Evolutionary conservation across 164 flowering plant species (phyloP), one percentile per base, ranked within the genome.

Genomic region (Cinnamomum chago): DNA sequence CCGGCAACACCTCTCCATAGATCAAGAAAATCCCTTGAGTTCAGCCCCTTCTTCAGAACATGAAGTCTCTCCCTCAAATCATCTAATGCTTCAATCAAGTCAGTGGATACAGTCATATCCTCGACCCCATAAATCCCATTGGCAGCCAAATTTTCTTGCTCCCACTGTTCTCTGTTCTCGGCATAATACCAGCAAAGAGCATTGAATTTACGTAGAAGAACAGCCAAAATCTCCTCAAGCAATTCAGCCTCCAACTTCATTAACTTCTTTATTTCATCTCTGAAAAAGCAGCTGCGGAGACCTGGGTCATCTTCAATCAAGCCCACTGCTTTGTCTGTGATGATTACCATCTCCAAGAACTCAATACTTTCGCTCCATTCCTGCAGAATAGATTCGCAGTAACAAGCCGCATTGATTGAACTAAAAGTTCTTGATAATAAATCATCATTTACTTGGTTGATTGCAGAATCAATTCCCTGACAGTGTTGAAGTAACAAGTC

Each of bases 1-100:
- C 62, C 78, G 3, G 92, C 92, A 23, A 85, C 75, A 66, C 88
- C 83, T 79, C 92, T 81, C 96, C 93, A 90, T 33, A 90, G 65
- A 70, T 86, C 90, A 75, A 82, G 70, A 71, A 91, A 91, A 78
- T 88, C 93, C 62, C 78, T 83, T 2, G 82, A 71, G 73, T 91
- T 88, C 58, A 88, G 85, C 70, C 28, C 58, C 68, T 0, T 64
- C 73, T 82, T 70, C 30, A 85, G 52, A 27, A 76, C 40, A 24
- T 27, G 58, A 50, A 89, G 83, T 69, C 77, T 77, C 47, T 72
- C 76, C 70, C 86, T 80, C 74, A 89, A 35, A 70, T 58, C 58
- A 74, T 91, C 92, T 81, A 91, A 67, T 73, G 90, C 84, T 78
- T 80, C 86, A 13, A 82, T 76, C 66, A 90, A 67, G 47, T 76